Evolutionary conservation across 768 basidiomycete genomes (phyloP), one percentile per base, ranked within the genome.

Genomic region (Leccinum subgranulosum): DNA sequence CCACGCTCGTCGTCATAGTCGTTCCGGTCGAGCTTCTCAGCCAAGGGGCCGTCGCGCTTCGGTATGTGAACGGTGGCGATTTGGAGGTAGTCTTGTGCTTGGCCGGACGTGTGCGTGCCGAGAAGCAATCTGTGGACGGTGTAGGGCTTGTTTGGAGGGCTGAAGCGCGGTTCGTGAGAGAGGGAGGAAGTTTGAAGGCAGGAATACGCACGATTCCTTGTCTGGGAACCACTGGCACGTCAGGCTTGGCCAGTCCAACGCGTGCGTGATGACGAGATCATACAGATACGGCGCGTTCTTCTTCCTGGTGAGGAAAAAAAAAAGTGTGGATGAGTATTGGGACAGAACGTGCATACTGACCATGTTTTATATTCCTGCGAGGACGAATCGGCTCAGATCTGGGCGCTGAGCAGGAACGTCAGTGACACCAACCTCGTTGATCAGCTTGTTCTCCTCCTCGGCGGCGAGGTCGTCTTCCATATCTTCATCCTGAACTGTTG

Each of bases 171-270:
- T 51, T 49, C n/a, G 23, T 33, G 5, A 52, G 34, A 34, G 8
- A 8, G 39, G 19, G 4, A 11, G 4, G 31, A 9, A 5, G n/a
- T 12, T 28, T 4, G 33, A 43, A 33, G 29, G 28, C 29, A 41
- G 10, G 4, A 17, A n/a, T 11, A 74, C 92, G 68, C 65, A 95
- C 95, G 85, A 84, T 75, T 98, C 92, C 73, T 86, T 88, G 79
- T 99, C 97, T 0, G 97, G 97, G 73, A 99, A 91, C 97, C 97
- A 99, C 76, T 98, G 97, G 72, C 92, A 94, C 5, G 97, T 99
- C 68, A 99, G 72, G 67, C 88, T 93, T 19, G 97, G 97, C 97
- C 97, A 99, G 74, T 97, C 94, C 51, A 98, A 81, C 31, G 96
- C 96, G 71, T 98, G 96, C 1, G 96, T 98, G 66, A 99, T 88